Percentiles rank a stretch among this genome's conserved stretches.
Evolutionary conservation across 768 basidiomycete genomes (phyloP).

Genomic region (Candolleomyces aberdarensis): DNA sequence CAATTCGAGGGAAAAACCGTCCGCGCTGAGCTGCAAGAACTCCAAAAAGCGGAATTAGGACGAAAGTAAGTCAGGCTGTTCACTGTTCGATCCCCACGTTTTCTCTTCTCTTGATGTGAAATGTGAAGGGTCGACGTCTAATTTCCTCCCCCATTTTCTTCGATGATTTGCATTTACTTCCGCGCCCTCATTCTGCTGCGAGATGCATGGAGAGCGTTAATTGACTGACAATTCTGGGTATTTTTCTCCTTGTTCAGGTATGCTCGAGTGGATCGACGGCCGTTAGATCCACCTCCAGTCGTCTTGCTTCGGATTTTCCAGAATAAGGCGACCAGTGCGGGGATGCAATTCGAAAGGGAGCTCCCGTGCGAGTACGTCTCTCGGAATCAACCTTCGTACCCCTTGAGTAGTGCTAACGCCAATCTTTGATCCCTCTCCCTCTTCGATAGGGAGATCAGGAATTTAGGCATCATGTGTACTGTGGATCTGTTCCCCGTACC

Average conservation of each 20-base stretch:
- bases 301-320: conserved; percentile 50
- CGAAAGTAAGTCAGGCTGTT: conserved; percentile 46
- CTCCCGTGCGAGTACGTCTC: conserved; percentile 45
- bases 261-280: conserved; percentile 60
- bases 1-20: conserved; percentile 48
- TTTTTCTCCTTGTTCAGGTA: conserved; percentile 33
- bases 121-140: conserved; percentile 9
- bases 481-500: conserved; percentile 67
- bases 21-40: conserved; percentile 52
- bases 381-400: conserved; percentile 1
- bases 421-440: not conserved
- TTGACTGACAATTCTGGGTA: conserved; percentile 4
- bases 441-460: conserved; percentile 43
- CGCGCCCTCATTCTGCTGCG: conserved; percentile 5
- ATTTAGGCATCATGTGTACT: conserved; percentile 64
- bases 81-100: not conserved
- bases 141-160: conserved; percentile 6
- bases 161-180: conserved; percentile 4
- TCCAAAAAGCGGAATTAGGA: conserved; percentile 66
- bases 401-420: conserved; percentile 5
- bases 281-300: conserved; percentile 65
- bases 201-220: conserved; percentile 3
- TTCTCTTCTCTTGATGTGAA: conserved; percentile 4
- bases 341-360: conserved; percentile 43
- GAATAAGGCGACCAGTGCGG: conserved; percentile 37